Conservation (phyloP, 129 eudicot genomes). For the Apium graveolens region DNA sequence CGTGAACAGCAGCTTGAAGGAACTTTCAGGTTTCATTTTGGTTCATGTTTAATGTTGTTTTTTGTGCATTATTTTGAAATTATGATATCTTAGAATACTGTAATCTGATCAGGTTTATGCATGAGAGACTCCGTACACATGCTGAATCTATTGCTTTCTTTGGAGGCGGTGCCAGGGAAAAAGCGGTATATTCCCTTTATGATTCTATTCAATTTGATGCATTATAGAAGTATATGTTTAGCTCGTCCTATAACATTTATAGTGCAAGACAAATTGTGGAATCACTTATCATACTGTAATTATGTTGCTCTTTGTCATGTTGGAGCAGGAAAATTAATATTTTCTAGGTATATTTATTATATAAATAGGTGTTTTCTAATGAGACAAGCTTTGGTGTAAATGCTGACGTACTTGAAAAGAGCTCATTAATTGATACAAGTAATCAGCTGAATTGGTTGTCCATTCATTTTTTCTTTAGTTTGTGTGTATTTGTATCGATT, state of each 20-base stretch:
- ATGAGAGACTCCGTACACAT: conserved; percentile 93
- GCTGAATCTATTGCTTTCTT: conserved; percentile 99
- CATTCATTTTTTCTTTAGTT: not conserved
- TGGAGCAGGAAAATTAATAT: not conserved
- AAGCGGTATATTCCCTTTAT: conserved; percentile 44
- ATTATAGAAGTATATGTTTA: not conserved
- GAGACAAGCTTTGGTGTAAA: not conserved
- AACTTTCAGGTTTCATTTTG: conserved; percentile 58
- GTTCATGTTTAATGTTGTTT: not conserved
- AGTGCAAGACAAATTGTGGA: not conserved
- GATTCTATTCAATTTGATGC: not conserved
- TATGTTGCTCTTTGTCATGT: not conserved
- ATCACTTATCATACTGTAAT: not conserved
- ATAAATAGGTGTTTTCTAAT: not conserved
- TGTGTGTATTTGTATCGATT: not conserved
- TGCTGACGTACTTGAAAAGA: not conserved
- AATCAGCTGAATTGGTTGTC: not conserved
- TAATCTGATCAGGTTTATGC: conserved; percentile 66
- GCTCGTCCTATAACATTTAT: not conserved
- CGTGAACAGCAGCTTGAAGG: conserved; percentile 92
- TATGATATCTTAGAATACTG: conserved; percentile 9
- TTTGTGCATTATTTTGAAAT: conserved; percentile 2
- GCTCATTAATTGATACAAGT: not conserved
- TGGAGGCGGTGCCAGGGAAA: conserved; percentile 97
- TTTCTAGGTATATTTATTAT: not conserved